Evolutionary conservation across 2,329 filamentous ascomycete species (phyloP).

Genomic region (Colletotrichum simmondsii): DNA sequence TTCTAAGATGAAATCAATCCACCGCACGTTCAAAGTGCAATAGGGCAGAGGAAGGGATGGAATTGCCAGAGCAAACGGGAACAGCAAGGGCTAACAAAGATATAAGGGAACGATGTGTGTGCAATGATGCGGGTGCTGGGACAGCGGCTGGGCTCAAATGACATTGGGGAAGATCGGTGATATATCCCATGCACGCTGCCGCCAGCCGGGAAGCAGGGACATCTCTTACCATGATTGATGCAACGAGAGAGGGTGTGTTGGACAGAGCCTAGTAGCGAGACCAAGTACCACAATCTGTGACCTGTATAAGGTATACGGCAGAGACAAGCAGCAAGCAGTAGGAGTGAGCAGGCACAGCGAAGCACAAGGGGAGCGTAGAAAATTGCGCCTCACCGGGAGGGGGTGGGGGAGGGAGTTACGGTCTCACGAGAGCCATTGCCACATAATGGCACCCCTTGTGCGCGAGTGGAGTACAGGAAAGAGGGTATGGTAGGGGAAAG

Average conservation of each 20-base stretch:
- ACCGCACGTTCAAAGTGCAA: slow-evolving; percentile 48
- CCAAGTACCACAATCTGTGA: slow-evolving; percentile 49
- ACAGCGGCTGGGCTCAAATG: slow-evolving; percentile 36
- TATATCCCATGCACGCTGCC: slow-evolving; percentile 59
- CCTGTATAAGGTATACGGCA: slow-evolving; percentile 47
- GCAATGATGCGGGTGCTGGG: slow-evolving; percentile 35
- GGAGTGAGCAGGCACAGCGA: slow-evolving; percentile 35
- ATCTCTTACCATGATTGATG: slow-evolving; percentile 61
- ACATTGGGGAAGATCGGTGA: slow-evolving; percentile 47
- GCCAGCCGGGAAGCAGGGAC: slow-evolving; percentile 49
- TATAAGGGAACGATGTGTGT: slow-evolving; percentile 31
- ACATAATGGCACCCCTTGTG: slow-evolving; percentile 38
- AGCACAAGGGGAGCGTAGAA: slow-evolving; percentile 37
- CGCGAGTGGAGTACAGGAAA: slow-evolving; percentile 34
- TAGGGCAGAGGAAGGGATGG: slow-evolving; percentile 39
- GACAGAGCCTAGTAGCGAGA: slow-evolving; percentile 46
- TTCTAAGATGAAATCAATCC: slow-evolving; percentile 51
- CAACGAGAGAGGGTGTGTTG: slow-evolving; percentile 51
- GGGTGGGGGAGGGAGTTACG: slow-evolving; percentile 36
- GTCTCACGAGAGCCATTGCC: slow-evolving; percentile 48
- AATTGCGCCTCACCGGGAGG: slow-evolving; percentile 38
- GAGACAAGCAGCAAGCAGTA: slow-evolving; percentile 35
- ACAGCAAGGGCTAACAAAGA: slow-evolving; percentile 39
- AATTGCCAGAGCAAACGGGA: slow-evolving; percentile 32
- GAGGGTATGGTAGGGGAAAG: slow-evolving; percentile 33